Conservation (phyloP, 768 basidiomycete species). For the Tylopilus vinaceipallidus region DNA sequence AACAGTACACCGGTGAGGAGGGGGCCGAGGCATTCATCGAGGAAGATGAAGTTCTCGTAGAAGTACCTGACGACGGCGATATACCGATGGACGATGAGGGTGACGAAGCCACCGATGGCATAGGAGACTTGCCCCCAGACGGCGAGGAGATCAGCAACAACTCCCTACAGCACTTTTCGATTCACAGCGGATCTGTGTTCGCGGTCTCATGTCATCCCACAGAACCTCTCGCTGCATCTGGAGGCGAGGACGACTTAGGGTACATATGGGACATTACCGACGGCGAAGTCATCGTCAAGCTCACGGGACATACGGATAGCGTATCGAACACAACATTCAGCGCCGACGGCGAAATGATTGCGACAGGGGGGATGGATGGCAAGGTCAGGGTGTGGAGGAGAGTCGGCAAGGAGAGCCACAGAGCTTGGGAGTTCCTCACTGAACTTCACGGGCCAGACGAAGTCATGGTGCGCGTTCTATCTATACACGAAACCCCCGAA, state of each 20-base stretch:
- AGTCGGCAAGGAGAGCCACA: constrained; percentile 71
- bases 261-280: constrained; percentile 90
- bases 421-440: constrained; percentile 91
- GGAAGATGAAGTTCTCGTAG: constrained; percentile 61
- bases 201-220: constrained; percentile 80
- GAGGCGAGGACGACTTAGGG: constrained; percentile 93
- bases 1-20: constrained; percentile 36
- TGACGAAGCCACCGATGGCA: constrained; percentile 48
- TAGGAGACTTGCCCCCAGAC: constrained; percentile 41
- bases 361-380: constrained; percentile 99
- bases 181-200: constrained; percentile 80
- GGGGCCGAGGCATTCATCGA: constrained; percentile 62
- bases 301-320: constrained; percentile 93
- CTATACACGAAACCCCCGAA: background rate
- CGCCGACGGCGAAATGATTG: constrained; percentile 85
- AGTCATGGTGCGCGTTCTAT: constrained; percentile 69
- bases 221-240: constrained; percentile 78
- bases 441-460: constrained; percentile 94
- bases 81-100: constrained; percentile 72
- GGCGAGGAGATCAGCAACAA: constrained; percentile 52
- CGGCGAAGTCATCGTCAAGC: constrained; percentile 75
- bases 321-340: constrained; percentile 81
- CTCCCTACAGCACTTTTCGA: constrained; percentile 65
- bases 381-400: constrained; percentile 89
- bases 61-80: constrained; percentile 65